A percentile compares a stretch with the other conserved stretches of the same genome.
Conservation (phyloP, 164 flowering plant species). For the Kalanchoe fedtschenkoi region DNA sequence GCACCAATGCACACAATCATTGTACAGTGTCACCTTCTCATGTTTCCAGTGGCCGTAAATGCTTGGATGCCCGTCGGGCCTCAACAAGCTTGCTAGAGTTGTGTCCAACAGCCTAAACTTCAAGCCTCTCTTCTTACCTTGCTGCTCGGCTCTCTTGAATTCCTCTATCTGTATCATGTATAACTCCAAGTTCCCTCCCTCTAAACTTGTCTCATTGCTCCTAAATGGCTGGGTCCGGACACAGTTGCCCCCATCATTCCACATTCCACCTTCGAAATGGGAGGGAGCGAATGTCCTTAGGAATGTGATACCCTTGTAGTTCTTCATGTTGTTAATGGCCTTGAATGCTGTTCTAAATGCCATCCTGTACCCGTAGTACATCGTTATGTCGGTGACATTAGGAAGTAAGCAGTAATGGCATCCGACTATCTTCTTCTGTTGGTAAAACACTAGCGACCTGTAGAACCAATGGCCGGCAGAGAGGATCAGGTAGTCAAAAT, state of each 20-base stretch:
- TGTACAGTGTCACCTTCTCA: slow-evolving; percentile 17
- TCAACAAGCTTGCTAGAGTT: slow-evolving; percentile 20
- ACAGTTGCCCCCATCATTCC: slow-evolving; percentile 50
- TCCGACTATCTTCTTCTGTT: slow-evolving; percentile 26
- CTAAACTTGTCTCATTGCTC: slow-evolving; percentile 30
- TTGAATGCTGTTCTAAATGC: slow-evolving; percentile 47
- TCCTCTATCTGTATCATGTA: slow-evolving; percentile 45
- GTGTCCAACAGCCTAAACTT: slow-evolving; percentile 30
- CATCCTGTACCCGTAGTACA: slow-evolving; percentile 34
- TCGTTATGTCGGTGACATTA: slow-evolving; percentile 32
- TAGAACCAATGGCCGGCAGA: slow-evolving; percentile 64
- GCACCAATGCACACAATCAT: slow-evolving; percentile 40
- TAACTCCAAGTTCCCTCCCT: slow-evolving; percentile 30
- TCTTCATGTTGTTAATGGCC: slow-evolving; percentile 28
- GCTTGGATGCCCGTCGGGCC: slow-evolving; percentile 37
- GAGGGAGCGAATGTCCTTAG: slow-evolving; percentile 55
- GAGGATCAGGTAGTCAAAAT: slow-evolving; percentile 49
- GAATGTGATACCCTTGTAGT: slow-evolving; percentile 30
- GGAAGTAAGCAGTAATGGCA: slow-evolving; percentile 35
- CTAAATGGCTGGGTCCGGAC: slow-evolving; percentile 27
- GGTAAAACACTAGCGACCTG: slow-evolving; percentile 35
- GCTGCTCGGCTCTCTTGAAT: slow-evolving; percentile 24
- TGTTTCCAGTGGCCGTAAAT: slow-evolving; percentile 18
- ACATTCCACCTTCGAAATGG: slow-evolving; percentile 48
- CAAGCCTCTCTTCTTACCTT: slow-evolving; percentile 23